Evolutionary conservation across 768 basidiomycete genomes (phyloP).

Genomic region (Pseudohyphozyma bogoriensis): DNA sequence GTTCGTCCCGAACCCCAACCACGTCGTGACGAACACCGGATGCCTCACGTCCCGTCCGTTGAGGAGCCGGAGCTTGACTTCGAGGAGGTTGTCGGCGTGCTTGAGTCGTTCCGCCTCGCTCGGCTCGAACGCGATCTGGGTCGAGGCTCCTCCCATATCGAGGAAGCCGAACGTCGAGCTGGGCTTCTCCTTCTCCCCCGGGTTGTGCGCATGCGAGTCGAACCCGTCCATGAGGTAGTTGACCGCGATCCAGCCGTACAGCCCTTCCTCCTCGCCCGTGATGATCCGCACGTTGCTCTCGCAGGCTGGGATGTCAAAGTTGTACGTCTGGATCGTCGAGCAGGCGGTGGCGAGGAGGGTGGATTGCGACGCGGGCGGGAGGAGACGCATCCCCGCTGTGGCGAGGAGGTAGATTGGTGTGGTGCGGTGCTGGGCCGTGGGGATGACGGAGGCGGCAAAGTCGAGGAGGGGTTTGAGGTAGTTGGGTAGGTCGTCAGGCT

Average conservation of each 20-base stretch:
- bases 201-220: conserved; percentile 38
- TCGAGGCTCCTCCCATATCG: conserved; percentile 98
- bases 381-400: conserved; percentile 92
- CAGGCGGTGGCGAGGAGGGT: conserved; percentile 68
- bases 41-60: conserved; percentile 79
- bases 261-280: conserved; percentile 92
- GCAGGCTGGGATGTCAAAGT: conserved; percentile 71
- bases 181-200: conserved; percentile 41
- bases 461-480: conserved; percentile 74
- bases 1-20: conserved; percentile 97
- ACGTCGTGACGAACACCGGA: conserved; percentile 92
- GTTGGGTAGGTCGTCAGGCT: conserved; percentile 56
- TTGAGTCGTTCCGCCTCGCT: conserved; percentile 45
- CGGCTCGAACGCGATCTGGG: conserved; percentile 97
- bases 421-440: conserved; percentile 67
- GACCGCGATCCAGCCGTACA: conserved; percentile 98
- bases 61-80: conserved; percentile 69
- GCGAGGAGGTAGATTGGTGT: conserved; percentile 92
- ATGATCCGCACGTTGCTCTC: conserved; percentile 89
- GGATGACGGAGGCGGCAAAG: conserved; percentile 72
- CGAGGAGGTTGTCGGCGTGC: conserved; percentile 56
- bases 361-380: conserved; percentile 58
- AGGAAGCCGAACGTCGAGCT: conserved; percentile 84
- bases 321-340: conserved; percentile 56
- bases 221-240: conserved; percentile 99